Evolutionary conservation across 345 rosid species (phyloP).

Genomic region (Brassica carinata): DNA sequence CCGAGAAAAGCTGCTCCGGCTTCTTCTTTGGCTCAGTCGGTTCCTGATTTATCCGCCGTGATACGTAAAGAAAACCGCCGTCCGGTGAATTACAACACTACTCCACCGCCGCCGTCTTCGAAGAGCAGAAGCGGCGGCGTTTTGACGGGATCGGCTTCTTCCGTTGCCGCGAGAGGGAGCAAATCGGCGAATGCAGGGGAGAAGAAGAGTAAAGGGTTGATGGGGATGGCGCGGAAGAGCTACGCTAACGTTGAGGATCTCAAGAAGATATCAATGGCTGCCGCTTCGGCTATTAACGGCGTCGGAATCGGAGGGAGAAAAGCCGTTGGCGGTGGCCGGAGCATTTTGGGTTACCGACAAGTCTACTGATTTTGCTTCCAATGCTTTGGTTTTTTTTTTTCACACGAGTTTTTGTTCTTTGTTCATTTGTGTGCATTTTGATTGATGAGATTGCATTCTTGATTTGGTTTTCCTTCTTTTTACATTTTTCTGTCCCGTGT

Average conservation of each 20-base stretch:
- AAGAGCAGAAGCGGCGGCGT: conserved; percentile 41
- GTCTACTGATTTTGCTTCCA: conserved; percentile 20
- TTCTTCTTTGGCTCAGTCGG: conserved; percentile 78
- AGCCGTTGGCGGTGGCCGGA: conserved; percentile 39
- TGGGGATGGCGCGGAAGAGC: conserved; percentile 62
- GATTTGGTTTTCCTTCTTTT: conserved; percentile 1
- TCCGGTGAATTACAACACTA: conserved; percentile 42
- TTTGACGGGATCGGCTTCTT: conserved; percentile 39
- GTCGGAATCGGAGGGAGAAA: conserved; percentile 47
- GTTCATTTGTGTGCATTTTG: background rate
- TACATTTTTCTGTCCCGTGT: background rate
- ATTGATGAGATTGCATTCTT: conserved; percentile 15
- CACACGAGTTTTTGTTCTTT: background rate
- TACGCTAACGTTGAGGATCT: conserved; percentile 69
- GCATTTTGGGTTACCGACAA: conserved; percentile 56
- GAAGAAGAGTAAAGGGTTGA: conserved; percentile 52
- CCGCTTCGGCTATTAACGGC: conserved; percentile 57
- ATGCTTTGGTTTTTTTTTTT: background rate
- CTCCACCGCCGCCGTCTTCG: conserved; percentile 55
- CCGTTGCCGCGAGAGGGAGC: conserved; percentile 50
- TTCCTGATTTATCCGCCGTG: conserved; percentile 78
- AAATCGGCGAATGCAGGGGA: conserved; percentile 70
- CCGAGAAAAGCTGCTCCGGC: conserved; percentile 23
- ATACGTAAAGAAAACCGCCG: conserved; percentile 83
- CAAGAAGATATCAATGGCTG: conserved; percentile 58